A percentile compares a stretch with the other conserved stretches of the same genome.
phyloP scores from a whole-genome alignment of 2,329 filamentous ascomycete genomes.

The Fusarium ambrosium region DNA sequence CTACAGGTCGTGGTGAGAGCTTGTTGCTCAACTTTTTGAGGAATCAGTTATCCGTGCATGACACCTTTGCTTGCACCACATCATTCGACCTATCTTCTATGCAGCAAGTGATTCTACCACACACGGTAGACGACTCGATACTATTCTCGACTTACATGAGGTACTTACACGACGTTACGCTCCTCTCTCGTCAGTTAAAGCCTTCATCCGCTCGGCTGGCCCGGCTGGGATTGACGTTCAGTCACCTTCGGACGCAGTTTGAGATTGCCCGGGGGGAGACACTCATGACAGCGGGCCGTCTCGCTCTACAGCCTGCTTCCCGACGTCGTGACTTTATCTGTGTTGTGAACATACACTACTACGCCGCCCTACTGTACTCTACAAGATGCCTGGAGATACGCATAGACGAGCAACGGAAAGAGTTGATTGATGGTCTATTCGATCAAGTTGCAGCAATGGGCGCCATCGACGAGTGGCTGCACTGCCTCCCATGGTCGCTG shows the following conservation, averaged over 20 bases:
- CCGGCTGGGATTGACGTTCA: neutral
- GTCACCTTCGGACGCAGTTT: slow-evolving; percentile 9
- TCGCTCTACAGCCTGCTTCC: neutral
- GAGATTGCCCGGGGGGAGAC: slow-evolving; percentile 20
- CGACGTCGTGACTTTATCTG: slow-evolving; percentile 18
- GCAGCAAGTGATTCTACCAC: slow-evolving; percentile 17
- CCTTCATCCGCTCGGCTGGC: neutral
- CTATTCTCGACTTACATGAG: slow-evolving; percentile 9
- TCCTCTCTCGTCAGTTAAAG: slow-evolving; percentile 13
- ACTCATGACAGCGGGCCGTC: slow-evolving; percentile 14
- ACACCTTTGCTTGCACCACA: slow-evolving; percentile 47
- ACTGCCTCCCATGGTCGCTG: slow-evolving; percentile 13
- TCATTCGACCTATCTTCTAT: slow-evolving; percentile 25
- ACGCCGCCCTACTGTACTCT: slow-evolving; percentile 19
- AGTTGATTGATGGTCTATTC: slow-evolving; percentile 1
- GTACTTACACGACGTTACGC: slow-evolving; percentile 20
- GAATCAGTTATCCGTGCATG: slow-evolving; percentile 48
- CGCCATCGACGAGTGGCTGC: slow-evolving; percentile 13
- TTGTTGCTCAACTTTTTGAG: slow-evolving; percentile 47
- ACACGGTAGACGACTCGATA: slow-evolving; percentile 2
- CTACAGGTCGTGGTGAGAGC: slow-evolving; percentile 32
- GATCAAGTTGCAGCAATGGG: slow-evolving; percentile 14
- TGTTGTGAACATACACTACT: slow-evolving; percentile 17
- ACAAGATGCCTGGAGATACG: slow-evolving; percentile 5
- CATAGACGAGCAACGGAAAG: neutral